Evolutionary conservation across 306 rosid species (phyloP).

Genomic region (Begonia loranthoides): DNA sequence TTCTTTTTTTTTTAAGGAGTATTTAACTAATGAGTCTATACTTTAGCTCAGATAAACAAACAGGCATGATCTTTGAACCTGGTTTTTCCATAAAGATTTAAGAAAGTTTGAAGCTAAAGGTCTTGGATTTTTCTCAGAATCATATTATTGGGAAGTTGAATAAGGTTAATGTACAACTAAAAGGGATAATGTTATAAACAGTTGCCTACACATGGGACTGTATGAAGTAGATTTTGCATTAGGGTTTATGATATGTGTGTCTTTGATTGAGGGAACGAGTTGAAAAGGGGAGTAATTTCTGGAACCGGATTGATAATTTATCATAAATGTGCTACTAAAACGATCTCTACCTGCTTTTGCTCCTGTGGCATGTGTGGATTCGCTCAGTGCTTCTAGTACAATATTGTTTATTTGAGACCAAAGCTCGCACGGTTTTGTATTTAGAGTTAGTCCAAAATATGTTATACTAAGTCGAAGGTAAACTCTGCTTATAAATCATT

Average conservation of each 20-base stretch:
- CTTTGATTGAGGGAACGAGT: neutral
- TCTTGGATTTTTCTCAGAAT: neutral
- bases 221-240: neutral
- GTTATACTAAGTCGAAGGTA: no score
- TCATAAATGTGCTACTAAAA: neutral
- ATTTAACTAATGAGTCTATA: no score
- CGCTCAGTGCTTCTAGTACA: no score
- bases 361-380: neutral
- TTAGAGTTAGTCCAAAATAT: no score
- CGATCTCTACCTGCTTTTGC: neutral
- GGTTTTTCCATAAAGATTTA: neutral
- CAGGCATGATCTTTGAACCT: neutral
- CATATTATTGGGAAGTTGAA: neutral
- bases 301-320: neutral
- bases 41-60: no score
- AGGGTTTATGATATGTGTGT: neutral
- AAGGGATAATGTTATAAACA: neutral
- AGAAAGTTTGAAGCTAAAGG: neutral
- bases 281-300: neutral
- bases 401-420: no score
- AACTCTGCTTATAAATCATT: no score
- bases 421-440: no score
- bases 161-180: neutral
- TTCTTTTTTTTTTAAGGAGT: no score
- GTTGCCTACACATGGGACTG: neutral